Conservation (phyloP, 2,329 filamentous ascomycete species). For the Aspergillus sp. region DNA sequence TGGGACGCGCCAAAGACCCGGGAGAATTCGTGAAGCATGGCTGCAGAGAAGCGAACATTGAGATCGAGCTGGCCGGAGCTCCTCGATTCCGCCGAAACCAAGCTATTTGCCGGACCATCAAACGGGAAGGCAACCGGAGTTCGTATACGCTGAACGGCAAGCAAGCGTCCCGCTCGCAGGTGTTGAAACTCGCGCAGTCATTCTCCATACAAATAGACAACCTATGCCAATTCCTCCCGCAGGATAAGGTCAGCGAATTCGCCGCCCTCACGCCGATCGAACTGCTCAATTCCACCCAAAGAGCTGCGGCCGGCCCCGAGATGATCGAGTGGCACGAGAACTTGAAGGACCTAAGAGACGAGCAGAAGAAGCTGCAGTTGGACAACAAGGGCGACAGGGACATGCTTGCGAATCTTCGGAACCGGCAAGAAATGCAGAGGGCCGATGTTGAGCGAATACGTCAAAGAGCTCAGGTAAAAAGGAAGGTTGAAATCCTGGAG, state of each 20-base stretch:
- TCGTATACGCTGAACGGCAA: slow-evolving; percentile 69
- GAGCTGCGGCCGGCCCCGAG: slow-evolving; percentile 72
- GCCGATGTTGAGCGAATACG: slow-evolving; percentile 74
- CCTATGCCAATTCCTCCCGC: slow-evolving; percentile 90
- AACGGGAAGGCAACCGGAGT: slow-evolving; percentile 69
- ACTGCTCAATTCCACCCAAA: slow-evolving; percentile 73
- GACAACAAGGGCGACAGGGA: slow-evolving; percentile 53
- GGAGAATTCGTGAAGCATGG: slow-evolving; percentile 93
- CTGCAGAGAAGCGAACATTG: slow-evolving; percentile 64
- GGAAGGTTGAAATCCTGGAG: slow-evolving; percentile 56
- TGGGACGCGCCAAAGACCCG: slow-evolving; percentile 76
- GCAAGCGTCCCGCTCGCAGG: slow-evolving; percentile 49
- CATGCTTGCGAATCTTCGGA: slow-evolving; percentile 57
- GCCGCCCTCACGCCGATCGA: slow-evolving; percentile 73
- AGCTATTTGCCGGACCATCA: slow-evolving; percentile 66
- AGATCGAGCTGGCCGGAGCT: slow-evolving; percentile 74
- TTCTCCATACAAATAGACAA: slow-evolving; percentile 96
- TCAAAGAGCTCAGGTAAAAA: slow-evolving; percentile 61
- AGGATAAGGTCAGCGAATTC: slow-evolving; percentile 93
- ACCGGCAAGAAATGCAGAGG: slow-evolving; percentile 63
- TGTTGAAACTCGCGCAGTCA: slow-evolving; percentile 57
- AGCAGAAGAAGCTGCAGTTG: slow-evolving; percentile 56
- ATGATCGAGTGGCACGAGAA: slow-evolving; percentile 70
- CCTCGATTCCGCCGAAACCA: slow-evolving; percentile 52
- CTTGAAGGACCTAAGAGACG: slow-evolving; percentile 60